phyloP scores from a whole-genome alignment of 495 filamentous ascomycete genomes.

The Daldinia loculata region DNA sequence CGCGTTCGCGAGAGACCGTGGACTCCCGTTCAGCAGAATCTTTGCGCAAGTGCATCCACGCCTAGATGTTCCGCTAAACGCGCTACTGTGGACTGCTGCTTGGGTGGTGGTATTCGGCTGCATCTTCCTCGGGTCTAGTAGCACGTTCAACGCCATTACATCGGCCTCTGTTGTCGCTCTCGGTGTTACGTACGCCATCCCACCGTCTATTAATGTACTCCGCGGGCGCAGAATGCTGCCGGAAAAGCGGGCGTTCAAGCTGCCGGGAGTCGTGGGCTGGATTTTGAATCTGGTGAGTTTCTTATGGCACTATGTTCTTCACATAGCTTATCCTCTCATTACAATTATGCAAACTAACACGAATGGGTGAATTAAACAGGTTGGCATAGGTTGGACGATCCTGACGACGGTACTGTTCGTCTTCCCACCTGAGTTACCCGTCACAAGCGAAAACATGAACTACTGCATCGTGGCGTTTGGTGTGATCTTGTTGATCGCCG shows the following conservation, averaged over 20 bases:
- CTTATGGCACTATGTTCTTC: neutral
- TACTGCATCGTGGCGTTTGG: slow-evolving; percentile 76
- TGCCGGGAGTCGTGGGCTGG: slow-evolving; percentile 68
- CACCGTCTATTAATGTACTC: slow-evolving; percentile 71
- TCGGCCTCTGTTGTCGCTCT: slow-evolving; percentile 76
- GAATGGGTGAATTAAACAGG: slow-evolving; percentile 43
- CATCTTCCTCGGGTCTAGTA: slow-evolving; percentile 79
- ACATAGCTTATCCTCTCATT: neutral
- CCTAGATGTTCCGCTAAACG: slow-evolving; percentile 73
- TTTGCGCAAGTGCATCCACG: slow-evolving; percentile 71
- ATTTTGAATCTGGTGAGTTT: slow-evolving; percentile 61
- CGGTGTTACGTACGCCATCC: slow-evolving; percentile 76
- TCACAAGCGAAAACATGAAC: slow-evolving; percentile 77
- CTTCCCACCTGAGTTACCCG: slow-evolving; percentile 74
- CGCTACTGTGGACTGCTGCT: slow-evolving; percentile 69
- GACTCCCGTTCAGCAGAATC: slow-evolving; percentile 70
- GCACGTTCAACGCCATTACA: slow-evolving; percentile 72
- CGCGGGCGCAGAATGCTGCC: slow-evolving; percentile 72
- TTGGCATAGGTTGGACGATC: slow-evolving; percentile 71
- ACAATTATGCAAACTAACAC: neutral
- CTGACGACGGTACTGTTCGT: slow-evolving; percentile 79
- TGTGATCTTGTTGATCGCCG: slow-evolving; percentile 71
- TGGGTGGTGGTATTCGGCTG: slow-evolving; percentile 74
- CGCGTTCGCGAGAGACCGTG: slow-evolving; percentile 78
- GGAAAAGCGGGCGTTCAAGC: slow-evolving; percentile 64